phyloP scores from a whole-genome alignment of 163 green algal genomes.

The Chlamydomonas reinhardtii region DNA sequence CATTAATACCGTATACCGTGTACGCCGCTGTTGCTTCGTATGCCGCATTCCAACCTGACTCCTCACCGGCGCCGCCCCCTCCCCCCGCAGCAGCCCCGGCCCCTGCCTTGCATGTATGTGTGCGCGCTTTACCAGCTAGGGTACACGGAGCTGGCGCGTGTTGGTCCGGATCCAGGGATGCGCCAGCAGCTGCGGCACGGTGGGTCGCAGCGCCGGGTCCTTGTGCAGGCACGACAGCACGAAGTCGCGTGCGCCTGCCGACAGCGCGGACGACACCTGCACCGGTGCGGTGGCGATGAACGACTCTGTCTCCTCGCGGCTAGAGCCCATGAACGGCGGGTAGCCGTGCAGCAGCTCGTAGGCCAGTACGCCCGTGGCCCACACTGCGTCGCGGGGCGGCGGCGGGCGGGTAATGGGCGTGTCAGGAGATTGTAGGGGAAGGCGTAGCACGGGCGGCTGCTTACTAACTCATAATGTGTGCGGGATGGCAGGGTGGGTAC shows the following conservation, averaged over 20 bases:
- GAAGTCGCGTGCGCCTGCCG: constrained; percentile 50
- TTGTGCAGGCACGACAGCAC: constrained; percentile 67
- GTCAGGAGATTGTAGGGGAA: no score
- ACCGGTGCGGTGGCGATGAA: constrained; percentile 59
- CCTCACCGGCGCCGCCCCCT: no score
- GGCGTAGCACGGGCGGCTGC: no score
- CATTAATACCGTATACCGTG: no score
- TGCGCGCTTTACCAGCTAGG: no score
- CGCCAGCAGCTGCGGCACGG: constrained; percentile 30
- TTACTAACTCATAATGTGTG: no score
- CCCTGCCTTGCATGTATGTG: no score
- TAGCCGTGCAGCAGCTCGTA: constrained; percentile 70
- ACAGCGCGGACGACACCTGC: constrained; percentile 29
- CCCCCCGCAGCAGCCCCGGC: no score
- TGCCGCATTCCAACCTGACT: no score
- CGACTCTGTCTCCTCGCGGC: constrained; percentile 61
- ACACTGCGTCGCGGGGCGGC: constrained; percentile 49
- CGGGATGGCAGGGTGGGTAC: no score
- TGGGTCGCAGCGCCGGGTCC: constrained; percentile 34
- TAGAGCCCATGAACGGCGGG: constrained; percentile 43
- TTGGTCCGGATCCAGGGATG: constrained; percentile 27
- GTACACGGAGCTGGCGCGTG: neutral
- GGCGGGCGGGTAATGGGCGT: no score
- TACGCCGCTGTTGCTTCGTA: no score
- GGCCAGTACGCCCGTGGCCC: constrained; percentile 76